A percentile compares a stretch with the other conserved stretches of the same genome.
Conservation (phyloP, 1,139 yeast genomes). For the Nakaseomyces uthaithaninus region DNA sequence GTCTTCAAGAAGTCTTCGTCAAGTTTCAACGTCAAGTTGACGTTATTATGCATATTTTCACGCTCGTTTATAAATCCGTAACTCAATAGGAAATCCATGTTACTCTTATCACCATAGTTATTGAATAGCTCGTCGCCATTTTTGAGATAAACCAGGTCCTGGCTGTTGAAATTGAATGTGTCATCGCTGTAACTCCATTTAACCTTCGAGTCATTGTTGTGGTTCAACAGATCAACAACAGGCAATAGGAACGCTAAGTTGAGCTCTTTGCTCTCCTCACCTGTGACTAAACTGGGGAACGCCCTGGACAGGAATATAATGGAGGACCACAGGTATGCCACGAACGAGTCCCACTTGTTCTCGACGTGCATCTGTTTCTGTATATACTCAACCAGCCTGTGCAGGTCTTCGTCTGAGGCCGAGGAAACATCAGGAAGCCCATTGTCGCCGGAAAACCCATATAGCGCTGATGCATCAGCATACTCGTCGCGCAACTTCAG, state of each 20-base stretch:
- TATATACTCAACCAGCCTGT: slow-evolving; percentile 9
- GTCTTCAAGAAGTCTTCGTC: slow-evolving; percentile 28
- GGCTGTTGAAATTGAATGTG: slow-evolving; percentile 26
- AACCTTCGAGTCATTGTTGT: slow-evolving; percentile 52
- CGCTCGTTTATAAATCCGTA: slow-evolving; percentile 60
- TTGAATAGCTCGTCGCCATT: slow-evolving; percentile 52
- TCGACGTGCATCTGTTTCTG: slow-evolving; percentile 10
- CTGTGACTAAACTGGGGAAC: slow-evolving; percentile 54
- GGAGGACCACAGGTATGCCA: slow-evolving; percentile 65
- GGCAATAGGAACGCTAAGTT: slow-evolving; percentile 70
- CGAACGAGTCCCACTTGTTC: slow-evolving; percentile 49
- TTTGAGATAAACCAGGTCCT: slow-evolving; percentile 16
- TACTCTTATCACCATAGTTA: slow-evolving; percentile 81
- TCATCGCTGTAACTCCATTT: slow-evolving; percentile 45
- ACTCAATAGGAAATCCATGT: slow-evolving; percentile 53
- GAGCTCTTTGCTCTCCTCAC: slow-evolving; percentile 28
- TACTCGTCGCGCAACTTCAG: slow-evolving; percentile 30
- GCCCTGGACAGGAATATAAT: slow-evolving; percentile 67
- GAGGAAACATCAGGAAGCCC: slow-evolving; percentile 5
- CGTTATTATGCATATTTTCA: slow-evolving; percentile 49
- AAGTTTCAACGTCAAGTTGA: slow-evolving; percentile 50
- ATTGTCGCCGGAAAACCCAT: slow-evolving; percentile 10
- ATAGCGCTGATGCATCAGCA: slow-evolving; percentile 10
- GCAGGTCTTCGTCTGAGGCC: slow-evolving; percentile 10
- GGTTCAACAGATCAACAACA: slow-evolving; percentile 70